Evolutionary conservation across 106 monocot genomes (phyloP).

Genomic region (Platanthera guangdongensis): DNA sequence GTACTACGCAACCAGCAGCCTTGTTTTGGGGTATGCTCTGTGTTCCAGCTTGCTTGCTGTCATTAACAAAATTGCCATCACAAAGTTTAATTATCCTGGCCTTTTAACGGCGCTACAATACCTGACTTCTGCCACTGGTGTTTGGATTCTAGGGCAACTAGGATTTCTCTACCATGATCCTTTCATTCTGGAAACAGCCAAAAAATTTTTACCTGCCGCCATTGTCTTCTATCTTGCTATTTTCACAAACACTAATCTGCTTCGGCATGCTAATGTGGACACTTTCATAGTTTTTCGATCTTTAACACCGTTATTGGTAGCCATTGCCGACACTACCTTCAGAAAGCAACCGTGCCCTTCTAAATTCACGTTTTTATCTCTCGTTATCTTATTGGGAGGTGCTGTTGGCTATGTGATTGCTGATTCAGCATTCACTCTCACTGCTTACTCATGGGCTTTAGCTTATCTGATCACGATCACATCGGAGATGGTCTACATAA

Average conservation of each 20-base stretch:
- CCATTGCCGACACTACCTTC: constrained; percentile 76
- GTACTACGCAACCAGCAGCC: constrained; percentile 61
- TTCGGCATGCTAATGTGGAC: constrained; percentile 86
- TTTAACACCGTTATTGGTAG: constrained; percentile 71
- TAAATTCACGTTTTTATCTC: constrained; percentile 66
- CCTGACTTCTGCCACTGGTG: constrained; percentile 61
- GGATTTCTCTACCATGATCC: constrained; percentile 67
- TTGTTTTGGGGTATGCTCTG: constrained; percentile 73
- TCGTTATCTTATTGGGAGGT: constrained; percentile 63
- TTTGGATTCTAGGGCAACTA: constrained; percentile 67
- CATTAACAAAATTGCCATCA: constrained; percentile 84
- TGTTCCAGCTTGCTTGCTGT: constrained; percentile 81
- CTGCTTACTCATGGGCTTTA: constrained; percentile 82
- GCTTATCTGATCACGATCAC: constrained; percentile 80
- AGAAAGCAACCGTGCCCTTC: constrained; percentile 79
- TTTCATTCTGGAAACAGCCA: constrained; percentile 58
- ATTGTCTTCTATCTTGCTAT: constrained; percentile 83
- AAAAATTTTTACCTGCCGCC: constrained; percentile 80
- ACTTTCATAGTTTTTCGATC: constrained; percentile 90
- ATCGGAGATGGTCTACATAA: constrained; percentile 92
- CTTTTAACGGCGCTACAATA: constrained; percentile 74
- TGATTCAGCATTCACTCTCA: constrained; percentile 67
- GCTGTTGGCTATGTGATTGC: constrained; percentile 76
- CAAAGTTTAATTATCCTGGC: constrained; percentile 73
- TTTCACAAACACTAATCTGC: constrained; percentile 91